Evolutionary conservation across 805 yeast species (phyloP).

Genomic region (Kuraishia ogatae): DNA sequence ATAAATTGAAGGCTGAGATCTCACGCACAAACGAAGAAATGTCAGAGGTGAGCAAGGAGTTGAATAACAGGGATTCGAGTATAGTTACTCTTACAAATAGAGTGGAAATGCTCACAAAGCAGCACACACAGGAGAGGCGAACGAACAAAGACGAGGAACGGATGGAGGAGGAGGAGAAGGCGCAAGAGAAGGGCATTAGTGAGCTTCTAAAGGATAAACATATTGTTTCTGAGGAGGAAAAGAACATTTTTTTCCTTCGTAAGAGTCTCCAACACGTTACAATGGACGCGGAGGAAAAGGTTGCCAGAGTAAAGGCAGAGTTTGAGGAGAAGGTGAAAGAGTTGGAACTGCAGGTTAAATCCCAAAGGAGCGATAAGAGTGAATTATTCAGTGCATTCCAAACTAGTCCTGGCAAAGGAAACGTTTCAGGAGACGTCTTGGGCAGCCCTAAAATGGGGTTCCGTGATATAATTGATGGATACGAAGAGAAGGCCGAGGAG

Average conservation of each 20-base stretch:
- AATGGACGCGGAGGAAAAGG: background rate
- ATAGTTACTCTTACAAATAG: background rate
- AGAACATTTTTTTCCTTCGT: background rate
- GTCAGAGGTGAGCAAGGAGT: background rate
- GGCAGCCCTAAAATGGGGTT: background rate
- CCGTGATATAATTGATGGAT: background rate
- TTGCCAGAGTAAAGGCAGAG: background rate
- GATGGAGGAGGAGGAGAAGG: background rate
- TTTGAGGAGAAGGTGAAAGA: background rate
- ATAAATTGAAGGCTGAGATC: background rate
- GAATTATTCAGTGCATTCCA: background rate
- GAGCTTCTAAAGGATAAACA: background rate
- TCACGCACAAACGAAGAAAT: background rate
- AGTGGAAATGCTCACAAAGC: background rate
- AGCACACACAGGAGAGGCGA: background rate
- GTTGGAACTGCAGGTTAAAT: background rate
- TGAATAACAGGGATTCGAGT: background rate
- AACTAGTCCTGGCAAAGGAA: background rate
- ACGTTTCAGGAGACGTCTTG: background rate
- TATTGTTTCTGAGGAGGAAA: background rate
- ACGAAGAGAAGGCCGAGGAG: constrained; percentile 7
- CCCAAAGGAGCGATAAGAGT: background rate
- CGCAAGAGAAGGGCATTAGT: background rate
- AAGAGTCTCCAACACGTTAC: too few species aligned
- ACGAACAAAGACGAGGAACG: background rate